phyloP scores from a whole-genome alignment of 139 green algal species.

The Chara braunii region DNA sequence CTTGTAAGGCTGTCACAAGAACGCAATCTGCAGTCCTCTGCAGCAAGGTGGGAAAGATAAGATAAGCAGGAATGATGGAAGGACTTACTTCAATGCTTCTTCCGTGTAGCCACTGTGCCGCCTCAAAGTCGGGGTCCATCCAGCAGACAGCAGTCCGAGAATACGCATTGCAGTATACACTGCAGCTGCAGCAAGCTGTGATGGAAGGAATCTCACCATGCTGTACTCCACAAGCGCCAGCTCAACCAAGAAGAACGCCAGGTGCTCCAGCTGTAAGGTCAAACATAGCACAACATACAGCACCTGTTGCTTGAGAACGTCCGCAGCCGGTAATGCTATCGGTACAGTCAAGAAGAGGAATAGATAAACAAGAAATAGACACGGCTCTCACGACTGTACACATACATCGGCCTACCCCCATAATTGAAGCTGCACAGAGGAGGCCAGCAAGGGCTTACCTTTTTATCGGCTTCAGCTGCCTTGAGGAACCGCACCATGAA shows the following conservation, averaged over 20 bases:
- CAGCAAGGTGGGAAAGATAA: too few relatives aligned
- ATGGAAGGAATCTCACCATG: slow-evolving; percentile 65
- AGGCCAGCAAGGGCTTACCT: slow-evolving; percentile 9
- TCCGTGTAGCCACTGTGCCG: slow-evolving; percentile 18
- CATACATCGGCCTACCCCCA: too few relatives aligned
- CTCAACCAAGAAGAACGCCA: slow-evolving; percentile 72
- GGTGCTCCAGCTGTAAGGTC: slow-evolving; percentile 27
- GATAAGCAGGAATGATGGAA: too few relatives aligned
- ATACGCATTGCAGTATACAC: slow-evolving; percentile 62
- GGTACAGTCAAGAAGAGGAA: too few relatives aligned
- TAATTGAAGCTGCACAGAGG: too few relatives aligned
- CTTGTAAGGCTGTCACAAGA: too few relatives aligned
- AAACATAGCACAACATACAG: too few relatives aligned
- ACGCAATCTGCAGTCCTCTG: too few relatives aligned
- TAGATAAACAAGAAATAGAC: too few relatives aligned
- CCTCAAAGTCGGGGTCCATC: slow-evolving; percentile 10
- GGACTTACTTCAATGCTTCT: background rate
- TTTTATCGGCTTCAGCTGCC: slow-evolving; percentile 46
- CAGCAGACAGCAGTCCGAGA: slow-evolving; percentile 8
- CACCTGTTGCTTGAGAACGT: too few relatives aligned
- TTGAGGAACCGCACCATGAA: slow-evolving; percentile 89
- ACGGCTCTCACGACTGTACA: too few relatives aligned
- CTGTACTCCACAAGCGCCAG: slow-evolving; percentile 70
- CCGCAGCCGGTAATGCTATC: too few relatives aligned
- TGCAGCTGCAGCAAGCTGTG: slow-evolving; percentile 60